Evolutionary conservation across 1,139 yeast genomes (phyloP).

Genomic region (Debaryomyces nepalensis): DNA sequence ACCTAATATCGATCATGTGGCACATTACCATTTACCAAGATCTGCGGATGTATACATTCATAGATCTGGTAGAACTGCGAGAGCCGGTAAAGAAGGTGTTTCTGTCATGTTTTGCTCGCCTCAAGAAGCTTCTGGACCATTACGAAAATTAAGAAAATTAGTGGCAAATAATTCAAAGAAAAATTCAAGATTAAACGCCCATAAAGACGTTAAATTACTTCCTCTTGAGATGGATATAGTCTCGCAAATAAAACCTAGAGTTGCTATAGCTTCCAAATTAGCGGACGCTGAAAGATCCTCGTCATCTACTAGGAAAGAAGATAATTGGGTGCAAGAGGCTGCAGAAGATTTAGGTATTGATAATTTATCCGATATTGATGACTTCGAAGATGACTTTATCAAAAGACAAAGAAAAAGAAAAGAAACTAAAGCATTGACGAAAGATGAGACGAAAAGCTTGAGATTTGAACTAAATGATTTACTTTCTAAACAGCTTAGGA

Average conservation of each 20-base stretch:
- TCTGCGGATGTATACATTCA: slow-evolving; percentile 95
- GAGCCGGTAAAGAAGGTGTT: slow-evolving; percentile 94
- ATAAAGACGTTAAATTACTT: slow-evolving; percentile 67
- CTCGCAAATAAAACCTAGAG: slow-evolving; percentile 70
- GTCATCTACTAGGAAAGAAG: slow-evolving; percentile 68
- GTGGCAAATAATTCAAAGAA: slow-evolving; percentile 45
- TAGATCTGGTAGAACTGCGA: slow-evolving; percentile 97
- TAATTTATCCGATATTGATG: slow-evolving; percentile 60
- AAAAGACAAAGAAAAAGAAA: slow-evolving; percentile 67
- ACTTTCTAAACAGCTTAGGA: slow-evolving; percentile 63
- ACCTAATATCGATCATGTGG: slow-evolving; percentile 88
- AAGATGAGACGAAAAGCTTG: slow-evolving; percentile 52
- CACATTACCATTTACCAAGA: slow-evolving; percentile 94
- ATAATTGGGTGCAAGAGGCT: slow-evolving; percentile 83
- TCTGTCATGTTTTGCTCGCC: slow-evolving; percentile 92
- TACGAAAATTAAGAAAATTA: slow-evolving; percentile 71
- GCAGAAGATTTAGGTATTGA: slow-evolving; percentile 93
- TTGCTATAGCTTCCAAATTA: slow-evolving; percentile 67
- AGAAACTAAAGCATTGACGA: slow-evolving; percentile 57
- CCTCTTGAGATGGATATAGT: slow-evolving; percentile 81
- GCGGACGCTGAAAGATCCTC: slow-evolving; percentile 71
- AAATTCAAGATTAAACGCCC: slow-evolving; percentile 32
- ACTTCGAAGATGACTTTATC: slow-evolving; percentile 66
- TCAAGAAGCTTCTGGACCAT: slow-evolving; percentile 88
- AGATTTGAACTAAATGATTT: slow-evolving; percentile 61